Evolutionary conservation across 441 rosid genomes (phyloP), one percentile per base, ranked within the genome.

Genomic region (Rhodomyrtus psidioides): DNA sequence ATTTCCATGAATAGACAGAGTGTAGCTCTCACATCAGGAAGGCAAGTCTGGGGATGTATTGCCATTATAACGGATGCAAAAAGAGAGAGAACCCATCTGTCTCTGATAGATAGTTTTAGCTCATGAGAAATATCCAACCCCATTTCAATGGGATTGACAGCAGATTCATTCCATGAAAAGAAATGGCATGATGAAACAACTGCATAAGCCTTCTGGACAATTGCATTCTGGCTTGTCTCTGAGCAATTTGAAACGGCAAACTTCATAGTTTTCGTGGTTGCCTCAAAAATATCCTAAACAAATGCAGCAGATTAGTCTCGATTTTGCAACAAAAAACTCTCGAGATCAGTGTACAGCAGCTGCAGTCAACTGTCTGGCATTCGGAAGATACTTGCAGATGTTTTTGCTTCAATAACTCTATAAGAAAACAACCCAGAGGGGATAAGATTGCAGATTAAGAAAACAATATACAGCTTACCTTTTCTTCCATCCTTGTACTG

Each of bases 61-160:
- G 96, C 98, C 90, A 95, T 93, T 83, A 95, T 75, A 85, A 92
- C 95, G 26, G 99, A 95, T 81, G 96, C 91, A 92, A 92, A 95
- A 83, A 95, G 89, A 65, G 97, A 95, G 88, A 88, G 91, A 88
- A 95, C 87, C 96, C 95, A 92, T 85, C 89, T 92, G 88, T 95
- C 97, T 90, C 94, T 91, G 60, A 76, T 65, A 76, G 95, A 92
- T 84, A 88, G 84, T 42, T 79, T 84, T 88, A 57, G 74, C 84
- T 86, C 93, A 26, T 84, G 88, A 57, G 76, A 86, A 87, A 87
- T 83, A 54, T 87, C 88, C 70, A 91, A 87, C 65, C 84, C 88
- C 87, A 88, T 81, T 28, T 86, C 92, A 83, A 34, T 82, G 51
- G 92, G 86, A 74, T 82, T 34, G 17, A 60, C 83, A 85, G 87